These are phyloP conservation scores for Mucor racemosus DNA, from an alignment of 371 early-diverging fungal species.

Conservation along the genomic window DNA sequence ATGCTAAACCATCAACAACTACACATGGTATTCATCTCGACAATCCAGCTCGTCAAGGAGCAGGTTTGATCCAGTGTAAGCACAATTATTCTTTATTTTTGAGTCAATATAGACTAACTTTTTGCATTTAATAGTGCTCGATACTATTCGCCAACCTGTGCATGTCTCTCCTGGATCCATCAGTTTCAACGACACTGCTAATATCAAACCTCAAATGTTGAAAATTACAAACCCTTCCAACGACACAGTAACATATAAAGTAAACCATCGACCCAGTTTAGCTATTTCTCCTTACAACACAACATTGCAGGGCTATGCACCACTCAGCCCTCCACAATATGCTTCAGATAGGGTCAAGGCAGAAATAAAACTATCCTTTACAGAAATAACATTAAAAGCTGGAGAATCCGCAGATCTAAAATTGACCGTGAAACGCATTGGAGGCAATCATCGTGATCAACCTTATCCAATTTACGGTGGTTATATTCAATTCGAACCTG, in stretches of 20 bases:
- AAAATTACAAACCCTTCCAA: constrained; percentile 60
- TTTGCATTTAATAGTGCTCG: constrained; percentile 37
- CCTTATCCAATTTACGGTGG: constrained; percentile 52
- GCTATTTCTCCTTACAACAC: constrained; percentile 50
- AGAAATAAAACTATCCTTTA: constrained; percentile 33
- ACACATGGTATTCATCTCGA: constrained; percentile 29
- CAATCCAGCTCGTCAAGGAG: constrained; percentile 66
- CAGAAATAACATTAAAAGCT: constrained; percentile 38
- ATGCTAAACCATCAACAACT: constrained; percentile 36
- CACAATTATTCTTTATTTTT: neutral
- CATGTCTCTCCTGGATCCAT: constrained; percentile 67
- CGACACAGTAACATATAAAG: constrained; percentile 47
- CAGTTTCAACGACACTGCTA: constrained; percentile 72
- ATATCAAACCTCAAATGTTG: constrained; percentile 26
- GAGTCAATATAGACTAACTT: neutral
- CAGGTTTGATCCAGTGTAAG: constrained; percentile 74
- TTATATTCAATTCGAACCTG: constrained; percentile 32
- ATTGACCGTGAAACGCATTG: constrained; percentile 15
- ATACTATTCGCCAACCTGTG: constrained; percentile 59
- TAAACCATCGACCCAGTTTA: constrained; percentile 38
- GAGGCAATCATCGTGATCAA: neutral
- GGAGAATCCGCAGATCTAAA: constrained; percentile 40
- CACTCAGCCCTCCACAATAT: constrained; percentile 31
- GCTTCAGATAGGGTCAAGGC: constrained; percentile 31
- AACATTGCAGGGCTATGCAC: constrained; percentile 26